These are phyloP conservation scores for Chlamydomonas reinhardtii DNA, from an alignment of 163 green algal species.

Conservation along the genomic window DNA sequence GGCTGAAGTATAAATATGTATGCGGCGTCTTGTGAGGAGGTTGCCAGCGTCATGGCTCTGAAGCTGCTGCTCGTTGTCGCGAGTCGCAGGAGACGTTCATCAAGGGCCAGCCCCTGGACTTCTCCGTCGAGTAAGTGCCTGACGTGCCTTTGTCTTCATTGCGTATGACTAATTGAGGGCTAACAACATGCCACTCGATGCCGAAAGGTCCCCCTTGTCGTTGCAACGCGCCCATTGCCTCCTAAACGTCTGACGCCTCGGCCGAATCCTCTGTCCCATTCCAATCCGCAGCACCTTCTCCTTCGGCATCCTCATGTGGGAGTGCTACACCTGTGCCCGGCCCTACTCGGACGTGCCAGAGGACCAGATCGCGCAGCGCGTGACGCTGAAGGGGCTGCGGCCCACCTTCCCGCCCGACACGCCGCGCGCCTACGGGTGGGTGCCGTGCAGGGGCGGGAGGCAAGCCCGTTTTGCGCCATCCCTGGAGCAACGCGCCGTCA, in stretches of 20 bases:
- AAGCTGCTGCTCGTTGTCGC: background rate
- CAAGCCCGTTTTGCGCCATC: no score
- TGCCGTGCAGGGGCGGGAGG: no score
- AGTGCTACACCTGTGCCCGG: constrained; percentile 42
- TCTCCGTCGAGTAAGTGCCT: constrained; percentile 38
- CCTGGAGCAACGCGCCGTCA: no score
- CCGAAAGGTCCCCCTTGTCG: no score
- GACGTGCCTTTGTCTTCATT: no score
- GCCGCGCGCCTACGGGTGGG: constrained; percentile 32
- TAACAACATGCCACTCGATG: no score
- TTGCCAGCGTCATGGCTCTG: background rate
- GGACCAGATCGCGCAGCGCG: constrained; percentile 41
- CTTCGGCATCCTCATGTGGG: constrained; percentile 53
- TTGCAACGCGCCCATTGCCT: no score
- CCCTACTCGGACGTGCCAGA: constrained; percentile 41
- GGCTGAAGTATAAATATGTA: no score
- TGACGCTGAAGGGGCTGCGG: constrained; percentile 39
- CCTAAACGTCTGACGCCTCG: no score
- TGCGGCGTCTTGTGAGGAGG: no score
- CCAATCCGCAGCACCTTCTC: constrained; percentile 37
- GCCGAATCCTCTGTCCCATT: no score
- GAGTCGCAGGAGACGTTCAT: constrained; percentile 49
- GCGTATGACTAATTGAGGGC: no score
- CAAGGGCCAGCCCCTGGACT: constrained; percentile 44
- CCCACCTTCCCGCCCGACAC: constrained; percentile 39